phyloP scores from a whole-genome alignment of 768 basidiomycete genomes.

The Tulasnella calospora region DNA sequence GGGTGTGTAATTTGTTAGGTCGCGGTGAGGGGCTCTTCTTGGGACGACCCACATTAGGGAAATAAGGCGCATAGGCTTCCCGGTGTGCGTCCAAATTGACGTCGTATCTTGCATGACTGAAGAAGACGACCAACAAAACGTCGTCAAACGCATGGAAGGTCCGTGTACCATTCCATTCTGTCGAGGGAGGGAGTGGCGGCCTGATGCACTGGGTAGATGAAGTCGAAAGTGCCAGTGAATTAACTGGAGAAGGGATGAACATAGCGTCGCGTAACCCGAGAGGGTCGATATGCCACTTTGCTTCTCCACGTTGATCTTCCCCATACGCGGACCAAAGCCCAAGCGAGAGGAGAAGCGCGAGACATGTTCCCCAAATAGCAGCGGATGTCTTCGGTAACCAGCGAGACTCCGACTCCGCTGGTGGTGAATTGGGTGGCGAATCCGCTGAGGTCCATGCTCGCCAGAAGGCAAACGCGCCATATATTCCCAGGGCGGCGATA shows the following conservation, averaged over 20 bases:
- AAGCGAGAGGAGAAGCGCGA: not conserved
- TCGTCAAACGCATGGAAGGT: slow-evolving; percentile 39
- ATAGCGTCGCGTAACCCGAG: not conserved
- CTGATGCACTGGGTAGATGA: not conserved
- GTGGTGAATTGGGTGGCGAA: not conserved
- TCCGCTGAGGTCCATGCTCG: not conserved
- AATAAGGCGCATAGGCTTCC: slow-evolving; percentile 47
- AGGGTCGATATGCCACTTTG: not conserved
- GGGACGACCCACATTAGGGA: slow-evolving; percentile 46
- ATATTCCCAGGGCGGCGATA: not conserved
- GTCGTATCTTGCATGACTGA: slow-evolving; percentile 48
- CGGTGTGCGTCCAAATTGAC: slow-evolving; percentile 46
- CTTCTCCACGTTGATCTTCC: not conserved
- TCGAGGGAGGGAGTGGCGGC: slow-evolving; percentile 6
- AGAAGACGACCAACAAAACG: slow-evolving; percentile 47
- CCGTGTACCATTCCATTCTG: not conserved
- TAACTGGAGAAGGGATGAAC: not conserved
- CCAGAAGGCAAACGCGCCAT: slow-evolving; percentile 2
- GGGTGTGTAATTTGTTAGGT: not conserved
- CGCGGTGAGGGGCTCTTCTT: no score
- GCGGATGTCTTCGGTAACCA: not conserved
- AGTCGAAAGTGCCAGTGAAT: not conserved
- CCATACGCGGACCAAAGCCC: not conserved
- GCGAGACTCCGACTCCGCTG: not conserved
- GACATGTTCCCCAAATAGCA: not conserved